phyloP scores from a whole-genome alignment of 257 asterid species.

The Ajuga chamaepitys region DNA sequence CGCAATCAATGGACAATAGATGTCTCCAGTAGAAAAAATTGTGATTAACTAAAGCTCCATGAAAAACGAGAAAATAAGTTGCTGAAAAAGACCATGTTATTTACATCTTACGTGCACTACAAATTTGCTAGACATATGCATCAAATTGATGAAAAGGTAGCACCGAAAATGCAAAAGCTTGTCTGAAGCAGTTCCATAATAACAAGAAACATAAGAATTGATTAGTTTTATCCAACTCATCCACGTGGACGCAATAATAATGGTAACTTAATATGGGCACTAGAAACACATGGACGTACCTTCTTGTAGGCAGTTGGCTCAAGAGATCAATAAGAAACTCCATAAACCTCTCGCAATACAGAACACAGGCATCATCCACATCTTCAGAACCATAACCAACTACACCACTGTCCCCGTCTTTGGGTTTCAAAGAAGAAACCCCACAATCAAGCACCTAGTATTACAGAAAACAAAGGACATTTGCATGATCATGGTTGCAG shows the following conservation, averaged over 20 bases:
- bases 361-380: conserved; percentile 63
- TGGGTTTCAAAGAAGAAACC: conserved; percentile 42
- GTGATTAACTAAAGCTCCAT: not conserved
- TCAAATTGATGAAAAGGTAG: not conserved
- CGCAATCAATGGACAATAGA: not conserved
- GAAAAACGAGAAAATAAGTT: conserved; percentile 1
- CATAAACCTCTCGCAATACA: conserved; percentile 95
- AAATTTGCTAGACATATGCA: not conserved
- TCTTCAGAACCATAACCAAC: conserved; percentile 30
- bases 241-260: not conserved
- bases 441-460: conserved; percentile 74
- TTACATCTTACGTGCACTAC: not conserved
- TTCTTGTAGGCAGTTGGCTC: conserved; percentile 98
- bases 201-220: not conserved
- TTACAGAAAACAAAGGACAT: conserved; percentile 18
- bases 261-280: not conserved
- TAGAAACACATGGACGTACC: conserved; percentile 35
- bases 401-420: conserved; percentile 30
- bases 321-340: conserved; percentile 97
- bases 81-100: not conserved
- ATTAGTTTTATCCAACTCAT: conserved; percentile 13
- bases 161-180: not conserved
- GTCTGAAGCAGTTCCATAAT: not conserved
- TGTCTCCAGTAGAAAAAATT: conserved; percentile 4
- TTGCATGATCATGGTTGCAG: conserved; percentile 1